phyloP scores from a whole-genome alignment of 768 basidiomycete genomes.

The Lactifluus pinguis region DNA sequence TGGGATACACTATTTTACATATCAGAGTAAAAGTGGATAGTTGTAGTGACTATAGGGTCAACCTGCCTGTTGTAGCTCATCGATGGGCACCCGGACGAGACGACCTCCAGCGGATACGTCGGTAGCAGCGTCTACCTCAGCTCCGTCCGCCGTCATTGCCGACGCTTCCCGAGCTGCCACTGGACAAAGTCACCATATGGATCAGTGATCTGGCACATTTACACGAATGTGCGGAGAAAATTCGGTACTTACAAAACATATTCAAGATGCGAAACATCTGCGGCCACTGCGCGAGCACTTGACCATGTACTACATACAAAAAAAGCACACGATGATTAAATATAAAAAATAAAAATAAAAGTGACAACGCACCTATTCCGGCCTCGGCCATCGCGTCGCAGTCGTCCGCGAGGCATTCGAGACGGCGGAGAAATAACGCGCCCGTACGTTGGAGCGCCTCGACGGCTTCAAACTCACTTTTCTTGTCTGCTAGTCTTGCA shows the following conservation, averaged over 20 bases:
- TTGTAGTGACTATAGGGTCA: constrained; percentile 7
- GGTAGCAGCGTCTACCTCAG: neutral
- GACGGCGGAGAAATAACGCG: constrained; percentile 52
- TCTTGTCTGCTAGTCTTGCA: constrained; percentile 62
- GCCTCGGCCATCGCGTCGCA: constrained; percentile 73
- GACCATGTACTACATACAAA: constrained; percentile 60
- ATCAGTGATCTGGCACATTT: neutral
- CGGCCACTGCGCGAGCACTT: constrained; percentile 74
- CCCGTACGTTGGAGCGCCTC: constrained; percentile 61
- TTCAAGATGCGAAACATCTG: constrained; percentile 73
- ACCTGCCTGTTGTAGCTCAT: constrained; percentile 42
- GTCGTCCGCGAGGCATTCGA: constrained; percentile 61
- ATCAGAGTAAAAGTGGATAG: neutral
- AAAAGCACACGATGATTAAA: no score
- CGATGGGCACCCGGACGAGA: constrained; percentile 65
- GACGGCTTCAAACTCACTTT: constrained; percentile 73
- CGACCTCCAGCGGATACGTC: constrained; percentile 40
- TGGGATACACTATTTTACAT: neutral
- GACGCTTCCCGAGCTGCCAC: constrained; percentile 41
- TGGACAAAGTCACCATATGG: constrained; percentile 20
- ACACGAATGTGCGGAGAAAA: neutral
- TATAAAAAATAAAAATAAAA: no score
- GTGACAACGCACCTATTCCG: constrained; percentile 43
- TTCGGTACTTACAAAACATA: constrained; percentile 47
- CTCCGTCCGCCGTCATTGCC: constrained; percentile 22